Percentiles rank a stretch among this genome's conserved stretches.
Evolutionary conservation across 164 flowering plant species (phyloP).

Genomic region (Pachysandra terminalis): DNA sequence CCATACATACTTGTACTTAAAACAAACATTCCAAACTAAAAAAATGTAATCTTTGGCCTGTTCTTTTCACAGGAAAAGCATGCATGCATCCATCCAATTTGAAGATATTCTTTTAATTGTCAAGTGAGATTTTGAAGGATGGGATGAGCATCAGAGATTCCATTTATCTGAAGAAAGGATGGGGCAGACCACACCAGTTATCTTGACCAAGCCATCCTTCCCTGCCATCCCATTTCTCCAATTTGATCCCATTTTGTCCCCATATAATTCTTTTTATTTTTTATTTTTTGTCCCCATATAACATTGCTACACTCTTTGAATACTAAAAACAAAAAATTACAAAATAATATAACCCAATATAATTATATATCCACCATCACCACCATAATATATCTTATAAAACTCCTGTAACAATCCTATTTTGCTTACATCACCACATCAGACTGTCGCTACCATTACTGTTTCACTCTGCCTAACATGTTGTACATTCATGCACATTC

Average conservation of each 20-base stretch:
- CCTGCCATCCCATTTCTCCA: slow-evolving; percentile 23
- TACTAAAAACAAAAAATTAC: neutral
- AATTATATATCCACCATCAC: neutral
- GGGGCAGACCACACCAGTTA: slow-evolving; percentile 27
- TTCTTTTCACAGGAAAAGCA: too few species aligned
- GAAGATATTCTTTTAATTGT: too few species aligned
- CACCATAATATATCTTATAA: slow-evolving; percentile 28
- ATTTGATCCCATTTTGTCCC: slow-evolving; percentile 10
- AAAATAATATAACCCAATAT: neutral
- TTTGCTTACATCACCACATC: slow-evolving; percentile 31
- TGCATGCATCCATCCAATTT: neutral
- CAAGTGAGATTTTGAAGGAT: slow-evolving; percentile 19
- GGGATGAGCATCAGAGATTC: slow-evolving; percentile 53
- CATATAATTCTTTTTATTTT: too few species aligned
- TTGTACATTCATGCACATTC: slow-evolving; percentile 26
- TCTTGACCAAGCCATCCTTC: slow-evolving; percentile 39
- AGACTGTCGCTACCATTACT: slow-evolving; percentile 25
- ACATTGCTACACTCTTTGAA: neutral
- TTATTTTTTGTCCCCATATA: too few species aligned
- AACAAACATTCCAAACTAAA: too few species aligned
- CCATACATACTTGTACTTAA: too few species aligned
- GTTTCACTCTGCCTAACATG: slow-evolving; percentile 15
- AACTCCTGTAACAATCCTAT: slow-evolving; percentile 14
- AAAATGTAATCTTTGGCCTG: too few species aligned
- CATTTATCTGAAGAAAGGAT: slow-evolving; percentile 30